Percentiles rank a stretch among this genome's conserved stretches.
Evolutionary conservation across 371 early-diverging fungal species (phyloP).

Genomic region (Mucor saturninus): DNA sequence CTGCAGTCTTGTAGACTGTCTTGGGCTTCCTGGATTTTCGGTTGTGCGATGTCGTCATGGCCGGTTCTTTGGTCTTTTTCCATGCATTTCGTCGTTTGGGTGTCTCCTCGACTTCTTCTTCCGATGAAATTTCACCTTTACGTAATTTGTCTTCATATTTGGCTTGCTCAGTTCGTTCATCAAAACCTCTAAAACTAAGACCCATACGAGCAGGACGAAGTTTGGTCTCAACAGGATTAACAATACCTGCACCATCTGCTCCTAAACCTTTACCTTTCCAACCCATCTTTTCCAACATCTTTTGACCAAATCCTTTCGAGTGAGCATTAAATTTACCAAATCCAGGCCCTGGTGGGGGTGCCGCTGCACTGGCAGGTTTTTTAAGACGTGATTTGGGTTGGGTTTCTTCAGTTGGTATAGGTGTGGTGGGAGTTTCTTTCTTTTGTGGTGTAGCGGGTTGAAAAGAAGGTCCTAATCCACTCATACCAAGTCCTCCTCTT

Average conservation of each 20-base stretch:
- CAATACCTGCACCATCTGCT: conserved; percentile 79
- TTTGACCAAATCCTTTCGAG: conserved; percentile 76
- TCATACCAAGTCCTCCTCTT: conserved; percentile 23
- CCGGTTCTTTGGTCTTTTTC: conserved; percentile 32
- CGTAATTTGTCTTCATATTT: conserved; percentile 51
- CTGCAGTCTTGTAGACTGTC: conserved; percentile 74
- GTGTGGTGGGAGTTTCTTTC: conserved; percentile 1
- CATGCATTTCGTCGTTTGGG: conserved; percentile 52
- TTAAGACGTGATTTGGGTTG: no score
- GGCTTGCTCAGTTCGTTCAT: conserved; percentile 66
- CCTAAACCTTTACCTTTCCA: conserved; percentile 85
- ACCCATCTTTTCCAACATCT: conserved; percentile 86
- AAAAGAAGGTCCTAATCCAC: conserved; percentile 13
- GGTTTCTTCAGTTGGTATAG: conserved; percentile 15
- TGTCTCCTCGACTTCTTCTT: conserved; percentile 30
- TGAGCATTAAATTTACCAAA: conserved; percentile 82
- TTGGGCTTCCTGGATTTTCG: conserved; percentile 50
- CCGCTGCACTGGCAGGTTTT: not conserved
- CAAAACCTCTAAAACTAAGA: conserved; percentile 77
- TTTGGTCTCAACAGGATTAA: conserved; percentile 88
- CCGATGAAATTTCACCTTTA: conserved; percentile 26
- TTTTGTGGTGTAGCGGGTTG: conserved; percentile 9
- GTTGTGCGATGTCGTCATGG: no score
- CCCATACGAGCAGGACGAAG: conserved; percentile 83
- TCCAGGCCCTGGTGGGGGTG: conserved; percentile 56